A percentile compares a stretch with the other conserved stretches of the same genome.
Evolutionary conservation across 768 basidiomycete species (phyloP).

Genomic region (Mycena epipterygia): DNA sequence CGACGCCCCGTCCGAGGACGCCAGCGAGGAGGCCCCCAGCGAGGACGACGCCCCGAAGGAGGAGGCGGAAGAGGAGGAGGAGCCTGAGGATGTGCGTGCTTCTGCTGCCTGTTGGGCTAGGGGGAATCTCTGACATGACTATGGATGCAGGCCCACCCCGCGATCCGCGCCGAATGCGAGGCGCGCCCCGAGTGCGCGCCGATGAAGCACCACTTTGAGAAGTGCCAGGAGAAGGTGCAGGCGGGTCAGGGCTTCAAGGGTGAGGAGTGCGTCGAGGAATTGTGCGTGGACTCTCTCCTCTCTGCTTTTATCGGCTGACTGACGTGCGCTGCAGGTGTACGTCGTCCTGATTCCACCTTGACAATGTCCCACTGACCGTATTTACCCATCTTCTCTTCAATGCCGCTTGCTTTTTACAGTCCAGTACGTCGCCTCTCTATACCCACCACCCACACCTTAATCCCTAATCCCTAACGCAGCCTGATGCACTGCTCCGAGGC

Average conservation of each 20-base stretch:
- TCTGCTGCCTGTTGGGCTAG: background rate
- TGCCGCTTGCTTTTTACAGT: constrained; percentile 48
- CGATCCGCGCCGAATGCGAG: constrained; percentile 83
- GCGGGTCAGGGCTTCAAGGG: constrained; percentile 87
- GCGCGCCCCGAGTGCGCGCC: constrained; percentile 74
- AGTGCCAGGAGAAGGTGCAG: constrained; percentile 91
- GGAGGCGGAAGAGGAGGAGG: constrained; percentile 14
- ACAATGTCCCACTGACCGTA: constrained; percentile 24
- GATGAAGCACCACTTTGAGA: constrained; percentile 86
- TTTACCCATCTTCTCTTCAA: constrained; percentile 1
- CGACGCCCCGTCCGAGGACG: background rate
- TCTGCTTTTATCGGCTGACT: constrained; percentile 39
- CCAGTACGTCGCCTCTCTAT: constrained; percentile 70
- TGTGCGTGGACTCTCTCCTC: constrained; percentile 64
- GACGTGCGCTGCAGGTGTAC: constrained; percentile 46
- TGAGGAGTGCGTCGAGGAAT: constrained; percentile 94
- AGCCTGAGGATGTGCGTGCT: constrained; percentile 23
- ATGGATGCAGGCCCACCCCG: constrained; percentile 69
- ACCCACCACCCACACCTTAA: constrained; percentile 25
- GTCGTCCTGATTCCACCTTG: constrained; percentile 35
- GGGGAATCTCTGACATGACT: background rate
- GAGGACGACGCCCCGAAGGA: no score
- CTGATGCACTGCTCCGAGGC: constrained; percentile 88
- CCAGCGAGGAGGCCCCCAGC: background rate
- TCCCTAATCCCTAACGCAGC: constrained; percentile 49